Base-by-base conservation (phyloP, 2,329 filamentous ascomycete genomes). In the Leptographium wingfieldii region DNA sequence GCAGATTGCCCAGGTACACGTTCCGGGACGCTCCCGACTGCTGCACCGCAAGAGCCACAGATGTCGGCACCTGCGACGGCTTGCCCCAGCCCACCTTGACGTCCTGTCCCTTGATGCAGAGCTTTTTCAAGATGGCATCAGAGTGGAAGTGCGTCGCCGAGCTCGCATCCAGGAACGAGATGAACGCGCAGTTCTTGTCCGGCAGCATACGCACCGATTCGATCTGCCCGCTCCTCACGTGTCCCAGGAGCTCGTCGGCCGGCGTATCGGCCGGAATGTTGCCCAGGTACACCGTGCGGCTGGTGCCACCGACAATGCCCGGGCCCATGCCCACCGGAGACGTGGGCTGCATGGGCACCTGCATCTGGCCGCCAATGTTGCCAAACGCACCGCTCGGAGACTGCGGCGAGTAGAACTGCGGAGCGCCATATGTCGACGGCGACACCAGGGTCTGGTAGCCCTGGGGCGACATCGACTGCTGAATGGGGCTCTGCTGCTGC, bases 31-130 rank as follows among this genome's bases (percentile, higher is more conserved):
- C 94, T 58, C 92, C 92, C 14, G 92, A 96, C 74, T 99, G 94
- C 76, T 99, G 94, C 38, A 97, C 94, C 55, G 94, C 92, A 61
- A 97, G 80, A n/a, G 92, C 91, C 55, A 99, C 94, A 2, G 94
- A 97, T 2, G 92, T 97, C 3, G 94, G 94, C 0, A 99, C 94
- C 74, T 96, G 92, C 3, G 94, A 97, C 38, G 94, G 92, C 76
- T 99, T 99, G 64, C 94, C 94, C 94, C 94, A 99, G 64, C 94
- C 94, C 68, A 99, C 92, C 80, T 99, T 99, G 79, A 99, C 96
- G 72, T 99, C 94, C 77, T 97, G 94, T 31, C 92, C 92, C 75
- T 95, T 92, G 77, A 99, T 95, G 68, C 92, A 92, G 71, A 99
- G 84, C 81, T 97, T 99, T 81, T 99, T 99, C 82, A 99, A 83